Conservation (phyloP, 352 stramenopile genomes). For the Halophytophthora batemanensis region DNA sequence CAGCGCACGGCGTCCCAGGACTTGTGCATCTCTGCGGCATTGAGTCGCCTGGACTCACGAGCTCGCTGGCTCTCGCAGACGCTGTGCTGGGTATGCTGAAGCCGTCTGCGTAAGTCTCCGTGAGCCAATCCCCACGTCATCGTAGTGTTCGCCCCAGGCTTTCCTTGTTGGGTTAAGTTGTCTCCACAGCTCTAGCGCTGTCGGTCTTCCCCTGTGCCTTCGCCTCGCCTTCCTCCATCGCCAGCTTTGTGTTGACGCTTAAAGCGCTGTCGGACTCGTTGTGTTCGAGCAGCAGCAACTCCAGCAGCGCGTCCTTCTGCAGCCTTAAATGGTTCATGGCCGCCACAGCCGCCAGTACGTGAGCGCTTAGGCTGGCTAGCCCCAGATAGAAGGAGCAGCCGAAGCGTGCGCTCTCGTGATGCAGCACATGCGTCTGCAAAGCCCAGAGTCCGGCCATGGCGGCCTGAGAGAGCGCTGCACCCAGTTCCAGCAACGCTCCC, state of each 20-base stretch:
- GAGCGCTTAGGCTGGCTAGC: slow-evolving; percentile 26
- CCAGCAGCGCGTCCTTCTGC: slow-evolving; percentile 34
- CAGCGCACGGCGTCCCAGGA: slow-evolving; percentile 72
- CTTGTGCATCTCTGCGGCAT: slow-evolving; percentile 95
- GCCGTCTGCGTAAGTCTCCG: slow-evolving; percentile 8
- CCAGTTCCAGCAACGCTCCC: slow-evolving; percentile 22
- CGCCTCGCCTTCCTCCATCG: background rate
- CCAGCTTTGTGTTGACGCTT: slow-evolving; percentile 25
- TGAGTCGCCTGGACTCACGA: slow-evolving; percentile 94
- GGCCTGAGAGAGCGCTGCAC: slow-evolving; percentile 24
- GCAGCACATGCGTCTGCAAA: slow-evolving; percentile 31
- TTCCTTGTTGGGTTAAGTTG: background rate
- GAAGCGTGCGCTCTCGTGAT: slow-evolving; percentile 26
- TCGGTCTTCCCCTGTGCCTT: background rate
- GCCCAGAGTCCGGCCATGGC: slow-evolving; percentile 39
- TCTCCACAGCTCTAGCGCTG: background rate
- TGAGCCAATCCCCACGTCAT: slow-evolving; percentile 3
- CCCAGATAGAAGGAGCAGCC: slow-evolving; percentile 52
- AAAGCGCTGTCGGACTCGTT: slow-evolving; percentile 26
- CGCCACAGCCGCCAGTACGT: slow-evolving; percentile 26
- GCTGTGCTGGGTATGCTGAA: slow-evolving; percentile 54
- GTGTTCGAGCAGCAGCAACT: slow-evolving; percentile 26
- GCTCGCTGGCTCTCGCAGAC: slow-evolving; percentile 84
- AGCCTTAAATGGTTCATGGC: slow-evolving; percentile 36
- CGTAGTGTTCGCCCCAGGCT: background rate